A percentile compares a stretch with the other conserved stretches of the same genome.
Evolutionary conservation across 106 monocot genomes (phyloP).

Genomic region (Agapanthus africanus): DNA sequence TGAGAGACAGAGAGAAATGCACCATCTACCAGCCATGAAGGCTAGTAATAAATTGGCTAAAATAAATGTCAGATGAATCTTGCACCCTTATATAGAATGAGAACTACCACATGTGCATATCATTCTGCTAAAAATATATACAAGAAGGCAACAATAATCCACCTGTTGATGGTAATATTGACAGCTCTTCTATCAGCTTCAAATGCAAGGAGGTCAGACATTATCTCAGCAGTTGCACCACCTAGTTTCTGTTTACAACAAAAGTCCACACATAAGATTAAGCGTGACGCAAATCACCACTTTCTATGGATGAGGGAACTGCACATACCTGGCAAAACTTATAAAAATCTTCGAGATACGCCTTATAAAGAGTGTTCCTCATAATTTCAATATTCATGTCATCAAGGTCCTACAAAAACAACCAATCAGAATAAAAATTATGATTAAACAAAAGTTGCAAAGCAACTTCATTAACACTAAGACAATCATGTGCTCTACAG

Average conservation of each 20-base stretch:
- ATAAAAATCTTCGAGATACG: constrained; percentile 97
- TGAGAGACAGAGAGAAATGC: no score
- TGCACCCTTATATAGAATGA: not conserved
- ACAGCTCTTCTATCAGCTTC: constrained; percentile 99
- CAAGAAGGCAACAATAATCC: not conserved
- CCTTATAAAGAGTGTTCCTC: constrained; percentile 99
- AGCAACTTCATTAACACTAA: no score
- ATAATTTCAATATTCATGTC: constrained; percentile 99
- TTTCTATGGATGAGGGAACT: not conserved
- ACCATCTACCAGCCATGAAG: not conserved
- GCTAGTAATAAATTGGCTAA: not conserved
- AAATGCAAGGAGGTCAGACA: constrained; percentile 94
- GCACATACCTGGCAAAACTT: constrained; percentile 71
- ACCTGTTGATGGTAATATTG: constrained; percentile 96
- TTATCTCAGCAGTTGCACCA: constrained; percentile 96
- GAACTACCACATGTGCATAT: not conserved
- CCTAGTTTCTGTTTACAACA: constrained; percentile 65
- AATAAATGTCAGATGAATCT: not conserved
- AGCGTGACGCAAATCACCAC: not conserved
- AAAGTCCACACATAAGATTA: not conserved
- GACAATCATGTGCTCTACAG: no score
- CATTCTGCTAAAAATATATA: not conserved
- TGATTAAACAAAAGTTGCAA: no score
- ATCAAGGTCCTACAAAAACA: constrained; percentile 65
- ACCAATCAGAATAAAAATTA: no score